phyloP scores from a whole-genome alignment of 176 grass and related monocot species.

The Alloteropsis semialata region DNA sequence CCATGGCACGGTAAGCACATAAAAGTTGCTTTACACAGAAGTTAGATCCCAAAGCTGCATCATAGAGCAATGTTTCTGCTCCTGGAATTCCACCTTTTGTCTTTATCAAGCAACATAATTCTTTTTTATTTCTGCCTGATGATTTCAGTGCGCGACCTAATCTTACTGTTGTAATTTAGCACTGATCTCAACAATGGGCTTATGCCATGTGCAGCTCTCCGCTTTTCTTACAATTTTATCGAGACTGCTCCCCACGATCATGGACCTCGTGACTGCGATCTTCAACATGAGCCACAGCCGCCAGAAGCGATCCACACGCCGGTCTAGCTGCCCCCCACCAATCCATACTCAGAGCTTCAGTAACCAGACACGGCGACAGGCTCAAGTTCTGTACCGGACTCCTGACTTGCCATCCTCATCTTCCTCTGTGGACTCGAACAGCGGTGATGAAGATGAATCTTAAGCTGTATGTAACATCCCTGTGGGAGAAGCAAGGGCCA shows the following conservation, averaged over 20 bases:
- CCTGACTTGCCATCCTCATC: background rate
- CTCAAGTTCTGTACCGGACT: background rate
- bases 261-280: conserved; percentile 33
- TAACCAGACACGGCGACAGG: background rate
- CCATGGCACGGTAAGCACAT: conserved; percentile 57
- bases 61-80: background rate
- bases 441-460: background rate
- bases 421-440: conserved; percentile 15
- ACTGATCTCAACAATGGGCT: background rate
- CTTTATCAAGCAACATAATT: background rate
- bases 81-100: background rate
- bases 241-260: conserved; percentile 52
- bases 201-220: conserved; percentile 44
- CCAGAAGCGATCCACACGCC: conserved; percentile 22
- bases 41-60: background rate
- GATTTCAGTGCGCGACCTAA: background rate
- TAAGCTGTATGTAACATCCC: background rate
- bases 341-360: conserved; percentile 24
- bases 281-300: background rate
- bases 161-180: background rate
- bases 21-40: background rate
- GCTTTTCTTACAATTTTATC: conserved; percentile 54
- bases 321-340: background rate
- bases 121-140: background rate
- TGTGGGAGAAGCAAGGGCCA: background rate